These are phyloP conservation scores for Globisporangium solare DNA, from an alignment of 352 stramenopile genomes.

Conservation along the genomic window DNA sequence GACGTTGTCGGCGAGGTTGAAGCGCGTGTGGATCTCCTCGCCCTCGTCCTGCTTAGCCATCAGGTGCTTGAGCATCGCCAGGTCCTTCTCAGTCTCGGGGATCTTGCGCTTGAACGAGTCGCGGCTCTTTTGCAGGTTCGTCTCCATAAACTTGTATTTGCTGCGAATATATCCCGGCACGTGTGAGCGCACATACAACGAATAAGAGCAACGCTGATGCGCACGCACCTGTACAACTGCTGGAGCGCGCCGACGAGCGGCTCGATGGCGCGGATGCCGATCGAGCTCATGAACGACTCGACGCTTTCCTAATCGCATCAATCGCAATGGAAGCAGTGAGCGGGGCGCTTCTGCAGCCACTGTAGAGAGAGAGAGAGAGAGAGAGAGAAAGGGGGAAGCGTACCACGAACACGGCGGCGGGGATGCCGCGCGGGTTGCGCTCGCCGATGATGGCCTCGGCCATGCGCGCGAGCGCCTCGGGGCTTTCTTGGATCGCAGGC, in stretches of 20 bases:
- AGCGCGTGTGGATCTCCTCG: constrained; percentile 86
- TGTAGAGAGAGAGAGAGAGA: constrained; percentile 11
- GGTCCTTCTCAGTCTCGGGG: constrained; percentile 89
- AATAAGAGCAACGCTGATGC: no score
- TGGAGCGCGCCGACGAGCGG: constrained; percentile 76
- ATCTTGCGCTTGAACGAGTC: constrained; percentile 88
- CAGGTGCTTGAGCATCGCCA: constrained; percentile 44
- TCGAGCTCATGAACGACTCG: constrained; percentile 58
- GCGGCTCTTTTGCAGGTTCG: constrained; percentile 79
- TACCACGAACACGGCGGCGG: constrained; percentile 73
- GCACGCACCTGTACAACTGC: constrained; percentile 65
- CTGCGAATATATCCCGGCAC: no score
- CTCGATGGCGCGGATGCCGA: constrained; percentile 59
- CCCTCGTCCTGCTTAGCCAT: constrained; percentile 62
- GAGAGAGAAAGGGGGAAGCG: no score
- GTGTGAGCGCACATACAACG: no score
- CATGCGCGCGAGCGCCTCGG: constrained; percentile 66
- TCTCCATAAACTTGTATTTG: constrained; percentile 92
- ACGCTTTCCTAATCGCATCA: constrained; percentile 44
- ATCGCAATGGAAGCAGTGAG: neutral
- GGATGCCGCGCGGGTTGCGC: constrained; percentile 77
- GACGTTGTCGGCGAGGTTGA: constrained; percentile 94
- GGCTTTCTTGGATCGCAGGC: constrained; percentile 47
- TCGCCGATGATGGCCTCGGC: constrained; percentile 71
- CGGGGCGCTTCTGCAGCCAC: neutral